phyloP scores from a whole-genome alignment of 2,329 filamentous ascomycete species.

The Exophiala alcalophila region DNA sequence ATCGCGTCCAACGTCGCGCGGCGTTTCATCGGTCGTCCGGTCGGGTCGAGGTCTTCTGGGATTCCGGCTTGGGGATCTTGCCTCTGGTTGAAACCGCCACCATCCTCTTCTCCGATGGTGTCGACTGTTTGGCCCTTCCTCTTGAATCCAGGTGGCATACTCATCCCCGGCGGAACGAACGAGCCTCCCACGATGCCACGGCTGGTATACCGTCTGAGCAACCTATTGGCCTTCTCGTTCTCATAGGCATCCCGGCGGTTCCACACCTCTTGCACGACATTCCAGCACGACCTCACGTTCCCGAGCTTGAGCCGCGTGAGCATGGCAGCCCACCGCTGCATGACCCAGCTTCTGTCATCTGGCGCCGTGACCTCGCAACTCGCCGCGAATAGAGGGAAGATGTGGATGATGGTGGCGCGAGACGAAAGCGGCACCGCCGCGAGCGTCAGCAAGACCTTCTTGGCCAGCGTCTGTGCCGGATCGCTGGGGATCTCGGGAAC shows the following conservation, averaged over 20 bases:
- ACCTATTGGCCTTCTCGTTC: slow-evolving; percentile 39
- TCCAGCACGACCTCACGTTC: slow-evolving; percentile 63
- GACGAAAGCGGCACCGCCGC: slow-evolving; percentile 62
- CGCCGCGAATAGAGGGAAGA: slow-evolving; percentile 66
- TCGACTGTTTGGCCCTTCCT: slow-evolving; percentile 17
- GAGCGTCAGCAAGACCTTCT: slow-evolving; percentile 59
- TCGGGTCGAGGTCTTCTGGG: slow-evolving; percentile 6
- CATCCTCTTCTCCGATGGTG: slow-evolving; percentile 2
- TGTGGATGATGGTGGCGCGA: slow-evolving; percentile 64
- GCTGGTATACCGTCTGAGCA: slow-evolving; percentile 42
- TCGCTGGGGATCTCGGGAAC: slow-evolving; percentile 65
- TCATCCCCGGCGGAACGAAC: slow-evolving; percentile 23
- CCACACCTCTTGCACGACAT: slow-evolving; percentile 67
- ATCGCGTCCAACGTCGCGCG: slow-evolving; percentile 11
- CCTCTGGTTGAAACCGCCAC: slow-evolving; percentile 4
- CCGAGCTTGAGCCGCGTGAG: slow-evolving; percentile 62
- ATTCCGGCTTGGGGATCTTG: slow-evolving; percentile 1
- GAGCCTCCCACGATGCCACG: slow-evolving; percentile 36
- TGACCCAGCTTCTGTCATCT: slow-evolving; percentile 64
- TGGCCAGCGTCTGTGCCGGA: slow-evolving; percentile 56
- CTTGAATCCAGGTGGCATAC: slow-evolving; percentile 24
- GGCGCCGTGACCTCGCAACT: slow-evolving; percentile 60
- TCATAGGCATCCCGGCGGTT: slow-evolving; percentile 56
- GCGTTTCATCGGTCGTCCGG: slow-evolving; percentile 13
- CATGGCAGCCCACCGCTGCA: slow-evolving; percentile 61